These are phyloP conservation scores for Penicillium lividum DNA, from an alignment of 495 filamentous ascomycete genomes.

Conservation along the genomic window DNA sequence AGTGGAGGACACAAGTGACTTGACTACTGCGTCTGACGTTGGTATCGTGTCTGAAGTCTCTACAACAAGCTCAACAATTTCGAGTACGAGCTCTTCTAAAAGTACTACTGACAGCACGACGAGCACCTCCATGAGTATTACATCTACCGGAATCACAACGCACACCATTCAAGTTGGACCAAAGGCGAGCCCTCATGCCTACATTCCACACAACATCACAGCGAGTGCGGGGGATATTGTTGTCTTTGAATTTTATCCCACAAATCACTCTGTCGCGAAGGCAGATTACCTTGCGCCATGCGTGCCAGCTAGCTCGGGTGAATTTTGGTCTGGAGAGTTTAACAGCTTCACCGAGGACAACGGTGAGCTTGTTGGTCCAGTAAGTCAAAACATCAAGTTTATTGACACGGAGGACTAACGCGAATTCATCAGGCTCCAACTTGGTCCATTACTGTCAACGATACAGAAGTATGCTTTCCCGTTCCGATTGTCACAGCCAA, in stretches of 20 bases:
- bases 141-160: slow-evolving; percentile 27
- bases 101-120: background rate
- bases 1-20: background rate
- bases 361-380: slow-evolving; percentile 34
- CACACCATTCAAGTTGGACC: slow-evolving; percentile 55
- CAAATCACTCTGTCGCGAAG: slow-evolving; percentile 63
- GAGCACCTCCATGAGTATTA: background rate
- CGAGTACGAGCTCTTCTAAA: background rate
- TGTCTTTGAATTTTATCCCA: slow-evolving; percentile 61
- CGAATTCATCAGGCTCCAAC: slow-evolving; percentile 28
- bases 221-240: slow-evolving; percentile 56
- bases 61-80: background rate
- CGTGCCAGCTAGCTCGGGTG: slow-evolving; percentile 42
- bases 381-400: slow-evolving; percentile 14
- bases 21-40: background rate
- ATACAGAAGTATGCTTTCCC: slow-evolving; percentile 31
- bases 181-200: slow-evolving; percentile 44
- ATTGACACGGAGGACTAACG: background rate
- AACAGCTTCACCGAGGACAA: slow-evolving; percentile 29
- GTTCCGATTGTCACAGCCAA: background rate
- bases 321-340: slow-evolving; percentile 46
- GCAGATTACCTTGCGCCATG: slow-evolving; percentile 59
- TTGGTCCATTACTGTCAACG: slow-evolving; percentile 37
- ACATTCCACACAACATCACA: slow-evolving; percentile 52
- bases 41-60: background rate